Evolutionary conservation across 208 protist species (phyloP), one percentile per base, ranked within the genome.

Genomic region (Zelonia costaricensis): DNA sequence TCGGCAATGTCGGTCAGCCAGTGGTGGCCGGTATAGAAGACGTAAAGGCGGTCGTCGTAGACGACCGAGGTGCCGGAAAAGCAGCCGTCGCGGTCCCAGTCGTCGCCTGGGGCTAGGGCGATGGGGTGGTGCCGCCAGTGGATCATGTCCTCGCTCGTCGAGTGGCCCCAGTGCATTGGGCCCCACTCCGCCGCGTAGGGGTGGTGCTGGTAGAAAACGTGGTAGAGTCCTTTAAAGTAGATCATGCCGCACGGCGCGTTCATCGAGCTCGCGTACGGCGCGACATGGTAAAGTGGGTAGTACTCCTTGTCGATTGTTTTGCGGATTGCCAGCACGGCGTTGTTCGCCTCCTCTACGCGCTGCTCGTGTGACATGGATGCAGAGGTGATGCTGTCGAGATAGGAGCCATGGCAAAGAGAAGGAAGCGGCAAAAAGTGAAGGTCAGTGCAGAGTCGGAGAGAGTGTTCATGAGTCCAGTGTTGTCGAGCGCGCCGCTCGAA

Each of bases 1-100:
- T 81, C 62, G 28, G 64, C 72, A 38, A 65, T 46, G 20, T 87
- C 74, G 27, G 59, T 68, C 0, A 87, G 62, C 67, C 76, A 83
- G 54, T 87, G 81, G 46, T 87, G 81, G n/a, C 81, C 81, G 10
- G 81, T 84, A 60, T 87, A 87, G 36, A 84, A 74, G 0, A 84
- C 46, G 51, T 78, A 87, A 23, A 87, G 51, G 22, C 82, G 82
- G 7, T 82, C 81, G 31, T 87, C 81, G 55, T 87, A 51, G 7
- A 65, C 67, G 2, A 87, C 60, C 0, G 76, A 59, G 10, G 53
- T 72, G 3, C 81, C 81, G 10, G 76, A 74, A 27, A 87, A 80
- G 49, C 81, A 87, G 9, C 81, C 76, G 43, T 82, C 77, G 12
- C 81, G 72, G 42, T 88, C 81, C 66, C 74, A 88, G 61, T 84